A percentile compares a stretch with the other conserved stretches of the same genome.
Evolutionary conservation across 2,329 filamentous ascomycete species (phyloP).

Genomic region (Trichoderma semiorbis): DNA sequence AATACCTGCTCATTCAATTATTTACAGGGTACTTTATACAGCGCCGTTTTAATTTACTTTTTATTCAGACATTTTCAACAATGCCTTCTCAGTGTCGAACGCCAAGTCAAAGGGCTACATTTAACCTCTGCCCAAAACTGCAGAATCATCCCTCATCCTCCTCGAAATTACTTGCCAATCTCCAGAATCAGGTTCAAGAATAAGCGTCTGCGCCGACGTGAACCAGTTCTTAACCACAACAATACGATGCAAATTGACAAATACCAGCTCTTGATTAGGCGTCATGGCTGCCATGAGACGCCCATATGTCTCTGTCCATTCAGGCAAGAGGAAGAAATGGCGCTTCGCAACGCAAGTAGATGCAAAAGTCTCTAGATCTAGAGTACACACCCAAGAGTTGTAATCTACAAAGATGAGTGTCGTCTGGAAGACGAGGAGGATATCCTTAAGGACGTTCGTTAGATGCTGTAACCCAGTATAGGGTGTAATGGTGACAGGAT

Average conservation of each 20-base stretch:
- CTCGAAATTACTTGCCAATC: neutral
- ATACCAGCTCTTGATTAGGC: neutral
- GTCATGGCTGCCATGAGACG: neutral
- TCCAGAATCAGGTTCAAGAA: neutral
- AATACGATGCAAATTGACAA: neutral
- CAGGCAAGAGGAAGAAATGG: constrained; percentile 9
- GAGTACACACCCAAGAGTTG: constrained; percentile 5
- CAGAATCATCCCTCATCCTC: neutral
- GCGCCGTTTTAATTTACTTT: neutral
- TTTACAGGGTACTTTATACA: neutral
- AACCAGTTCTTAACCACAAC: constrained; percentile 9
- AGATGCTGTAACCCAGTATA: neutral
- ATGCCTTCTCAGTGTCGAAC: neutral
- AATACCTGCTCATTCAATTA: neutral
- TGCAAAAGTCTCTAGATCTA: neutral
- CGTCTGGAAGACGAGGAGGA: neutral
- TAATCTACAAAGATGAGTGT: constrained; percentile 5
- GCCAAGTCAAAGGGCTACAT: neutral
- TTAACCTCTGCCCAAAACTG: neutral
- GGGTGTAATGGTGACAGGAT: neutral
- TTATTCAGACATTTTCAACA: neutral
- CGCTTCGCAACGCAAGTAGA: neutral
- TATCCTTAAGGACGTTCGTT: neutral
- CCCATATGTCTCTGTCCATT: neutral
- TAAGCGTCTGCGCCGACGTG: neutral